Base-by-base conservation (phyloP, 73 alveolate species). In the Urostyla sp. region DNA sequence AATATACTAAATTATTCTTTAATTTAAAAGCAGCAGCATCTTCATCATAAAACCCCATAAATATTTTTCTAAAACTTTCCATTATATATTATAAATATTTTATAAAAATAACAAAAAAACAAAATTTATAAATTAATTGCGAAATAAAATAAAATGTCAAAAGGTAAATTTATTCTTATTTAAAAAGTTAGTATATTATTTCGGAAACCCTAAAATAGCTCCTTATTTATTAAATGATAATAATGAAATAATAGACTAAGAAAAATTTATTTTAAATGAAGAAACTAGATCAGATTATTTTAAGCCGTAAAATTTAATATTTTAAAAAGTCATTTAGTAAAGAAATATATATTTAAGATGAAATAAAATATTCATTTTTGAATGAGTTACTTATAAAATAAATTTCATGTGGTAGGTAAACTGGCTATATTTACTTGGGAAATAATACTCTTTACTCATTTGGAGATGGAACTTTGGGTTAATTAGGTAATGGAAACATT, bases 381-480 rank as follows among this genome's bases (percentile, higher is more conserved):
- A 31, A 49, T 49, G 52, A 44, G 23, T 16, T 69, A 1, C 26
- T 69, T 1, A 27, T 69, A 13, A 45, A 35, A 21, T 6, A 15
- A 44, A 38, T 48, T 6, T 67, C 83, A 5, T 69, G 83, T 34
- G 83, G 83, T 2, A 27, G 69, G 26, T 37, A 59, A 48, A 78
- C 82, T 16, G 89, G 82, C 54, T 61, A 55, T 46, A 1, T 78
- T 6, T 26, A 60, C n/a, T 78, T 78, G 34, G 73, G 67, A 0
- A 60, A 59, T 45, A 81, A 81, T 30, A 44, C 28, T 13, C 59
- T 78, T 2, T 78, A 78, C 61, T 78, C 89, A 0, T 78, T 78
- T 78, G 89, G 89, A 38, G 81, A 60, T n/a, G 88, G 89, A 8
- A 81, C 91, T 15, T 40, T 51, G 54, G 91, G 91, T 5, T 38